phyloP scores from a whole-genome alignment of 2,329 filamentous ascomycete genomes.

The Talaromyces sp. region DNA sequence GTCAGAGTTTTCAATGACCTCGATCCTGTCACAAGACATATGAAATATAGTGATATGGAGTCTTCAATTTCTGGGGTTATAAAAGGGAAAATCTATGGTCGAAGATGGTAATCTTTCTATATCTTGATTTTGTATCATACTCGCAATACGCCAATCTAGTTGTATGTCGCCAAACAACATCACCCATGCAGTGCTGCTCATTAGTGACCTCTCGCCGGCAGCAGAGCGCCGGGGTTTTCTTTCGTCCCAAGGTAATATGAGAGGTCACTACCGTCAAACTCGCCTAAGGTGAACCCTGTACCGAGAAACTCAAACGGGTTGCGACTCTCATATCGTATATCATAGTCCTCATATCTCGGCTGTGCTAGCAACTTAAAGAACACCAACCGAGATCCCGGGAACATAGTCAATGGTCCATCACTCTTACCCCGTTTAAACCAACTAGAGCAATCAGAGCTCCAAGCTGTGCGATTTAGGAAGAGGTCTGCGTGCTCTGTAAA shows the following conservation, averaged over 20 bases:
- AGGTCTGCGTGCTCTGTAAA: constrained; percentile 37
- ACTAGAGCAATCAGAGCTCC: constrained; percentile 26
- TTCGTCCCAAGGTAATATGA: constrained; percentile 40
- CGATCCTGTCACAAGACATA: too few relatives aligned
- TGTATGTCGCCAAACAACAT: background rate
- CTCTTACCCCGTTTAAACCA: constrained; percentile 33
- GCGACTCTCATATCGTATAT: constrained; percentile 34
- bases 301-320: constrained; percentile 39
- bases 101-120: too few relatives aligned
- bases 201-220: background rate
- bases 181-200: background rate
- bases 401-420: constrained; percentile 27
- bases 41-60: too few relatives aligned
- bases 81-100: too few relatives aligned
- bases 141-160: too few relatives aligned
- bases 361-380: constrained; percentile 33
- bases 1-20: too few relatives aligned
- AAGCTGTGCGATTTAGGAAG: constrained; percentile 33
- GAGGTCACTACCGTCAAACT: constrained; percentile 43
- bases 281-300: constrained; percentile 38
- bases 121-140: too few relatives aligned
- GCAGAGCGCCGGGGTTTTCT: constrained; percentile 14
- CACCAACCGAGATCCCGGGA: constrained; percentile 31
- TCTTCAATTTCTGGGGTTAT: too few relatives aligned
- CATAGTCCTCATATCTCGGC: constrained; percentile 37